Base-by-base conservation (phyloP, 2,329 filamentous ascomycete genomes). In the Diaporthe vexans region DNA sequence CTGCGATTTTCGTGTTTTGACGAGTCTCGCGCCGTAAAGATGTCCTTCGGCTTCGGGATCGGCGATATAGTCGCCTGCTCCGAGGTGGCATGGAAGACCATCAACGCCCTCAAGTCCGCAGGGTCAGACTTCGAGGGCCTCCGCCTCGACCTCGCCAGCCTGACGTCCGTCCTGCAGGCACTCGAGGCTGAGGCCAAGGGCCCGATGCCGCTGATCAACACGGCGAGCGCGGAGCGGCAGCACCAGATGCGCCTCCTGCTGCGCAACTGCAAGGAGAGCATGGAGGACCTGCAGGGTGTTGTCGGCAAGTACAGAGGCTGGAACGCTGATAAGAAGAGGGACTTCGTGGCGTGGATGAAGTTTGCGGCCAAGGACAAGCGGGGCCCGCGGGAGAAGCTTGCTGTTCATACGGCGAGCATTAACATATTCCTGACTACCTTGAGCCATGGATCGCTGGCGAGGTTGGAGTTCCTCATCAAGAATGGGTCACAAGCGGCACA, bases 341-440 rank as follows among this genome's bases (percentile, higher is more conserved):
- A 68, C n/a, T 68, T 68, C 3, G 63, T 68, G n/a, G n/a, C 63
- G 9, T 68, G 63, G 63, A 68, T 68, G 63, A 68, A 40, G 33
- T 54, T 68, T 29, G 63, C 63, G 33, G 63, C 63, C 33, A 68
- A 54, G 33, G 63, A 68, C 63, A 68, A 68, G 48, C 46, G 63
- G 15, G 63, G 63, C 33, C 63, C 63, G 48, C 33, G 63, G 33
- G 63, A 68, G 15, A 68, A 68, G 33, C 48, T 68, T 5, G 63
- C 63, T 21, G 24, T 68, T 13, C 63, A 68, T 1, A 54, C 63
- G 2, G 63, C 63, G 33, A 68, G 63, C 63, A 68, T 68, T 13
- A 68, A 68, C n/a, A 68, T 68, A 19, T 68, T 68, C 48, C 2
- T 68, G 33, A 68, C 63, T 1, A 68, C 63, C 3, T 21, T 68